Evolutionary conservation across 495 filamentous ascomycete genomes (phyloP), one percentile per base, ranked within the genome.

Genomic region (Podospora conica): DNA sequence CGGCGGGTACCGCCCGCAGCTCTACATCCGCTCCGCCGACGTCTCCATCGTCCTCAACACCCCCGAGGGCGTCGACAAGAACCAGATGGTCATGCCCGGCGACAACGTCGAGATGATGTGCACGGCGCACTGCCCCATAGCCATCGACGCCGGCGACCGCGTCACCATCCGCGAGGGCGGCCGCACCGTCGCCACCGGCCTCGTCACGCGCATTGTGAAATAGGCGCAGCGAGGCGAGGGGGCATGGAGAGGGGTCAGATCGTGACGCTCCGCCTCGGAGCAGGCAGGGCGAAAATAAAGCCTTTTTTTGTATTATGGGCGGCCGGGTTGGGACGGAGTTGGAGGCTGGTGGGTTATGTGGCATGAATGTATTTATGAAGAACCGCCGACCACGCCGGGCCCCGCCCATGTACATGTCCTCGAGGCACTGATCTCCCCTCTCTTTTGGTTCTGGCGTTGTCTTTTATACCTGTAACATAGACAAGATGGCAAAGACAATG

Each of bases 51-150:
- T 85, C 24, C 86, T 98, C 64, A 83, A 79, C 73, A 96, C 93
- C 89, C 90, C 91, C 63, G 92, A 91, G 65, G 92, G 88, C 62
- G 85, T 79, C 55, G 83, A 86, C 64, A 69, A 72, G 64, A 80
- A 78, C 73, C 90, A 87, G 80, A 88, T 93, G 81, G 89, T 96
- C 76, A 93, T 95, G 91, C 95, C 95, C 62, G 95, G 95, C 75
- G 95, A 98, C 86, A 98, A 98, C 82, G 88, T 95, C 69, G 96
- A 98, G 86, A 95, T 98, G 91, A 78, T 91, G 66, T 90, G 90
- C 79, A 82, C 86, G 67, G 87, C 96, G 68, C 82, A 90, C 81
- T 79, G 87, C 73, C 92, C 96, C 58, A 80, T 96, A 69, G 95
- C 93, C 63, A 74, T 96, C 61, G 96, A 98, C 80, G 78, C 84